Base-by-base conservation (phyloP, 169 alveolate species). In the Plasmodium vinckei region DNA sequence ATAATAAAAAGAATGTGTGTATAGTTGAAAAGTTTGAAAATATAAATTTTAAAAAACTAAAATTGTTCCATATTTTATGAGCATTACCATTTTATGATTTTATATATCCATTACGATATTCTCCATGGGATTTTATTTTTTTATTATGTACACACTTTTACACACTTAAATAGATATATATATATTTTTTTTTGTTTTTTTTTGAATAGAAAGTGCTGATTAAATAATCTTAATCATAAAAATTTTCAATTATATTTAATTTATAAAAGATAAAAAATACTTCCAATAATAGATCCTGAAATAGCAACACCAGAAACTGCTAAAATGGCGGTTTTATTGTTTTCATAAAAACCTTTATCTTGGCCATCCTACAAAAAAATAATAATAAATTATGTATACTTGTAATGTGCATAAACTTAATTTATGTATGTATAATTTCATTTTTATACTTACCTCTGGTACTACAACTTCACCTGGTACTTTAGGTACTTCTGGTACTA, bases 181-280 rank as follows among this genome's bases (percentile, higher is more conserved):
- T 51, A 5, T 51, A 6, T 49, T 49, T 49, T 49, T 49, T 49
- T 49, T 1, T 49, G 3, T 49, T 49, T 49, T 51, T 51, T 51
- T 33, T 27, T 27, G 39, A 4, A 33, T 33, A 3, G 3, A 33
- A 33, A 33, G 42, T 4, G 42, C 5, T 33, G 7, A 33, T 33
- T 33, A 33, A 4, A 33, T 33, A 33, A 33, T 33, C 5, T 33
- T 33, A 33, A 33, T 4, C 5, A 3, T 33, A 33, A 0, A 0
- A 5, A 0, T 3, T 33, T 33, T 33, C 6, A 33, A 33, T 33
- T 33, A 0, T 33, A 33, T 33, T 33, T 33, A 33, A 33, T 33
- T 68, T 63, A 68, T 13, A 19, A 47, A 68, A 68, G 51, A 21
- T 68, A 68, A 47, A 68, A 68, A 51, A 68, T 68, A 21, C 77